phyloP scores from a whole-genome alignment of 2,329 filamentous ascomycete species.

The Neocatenulostroma microsporum region DNA sequence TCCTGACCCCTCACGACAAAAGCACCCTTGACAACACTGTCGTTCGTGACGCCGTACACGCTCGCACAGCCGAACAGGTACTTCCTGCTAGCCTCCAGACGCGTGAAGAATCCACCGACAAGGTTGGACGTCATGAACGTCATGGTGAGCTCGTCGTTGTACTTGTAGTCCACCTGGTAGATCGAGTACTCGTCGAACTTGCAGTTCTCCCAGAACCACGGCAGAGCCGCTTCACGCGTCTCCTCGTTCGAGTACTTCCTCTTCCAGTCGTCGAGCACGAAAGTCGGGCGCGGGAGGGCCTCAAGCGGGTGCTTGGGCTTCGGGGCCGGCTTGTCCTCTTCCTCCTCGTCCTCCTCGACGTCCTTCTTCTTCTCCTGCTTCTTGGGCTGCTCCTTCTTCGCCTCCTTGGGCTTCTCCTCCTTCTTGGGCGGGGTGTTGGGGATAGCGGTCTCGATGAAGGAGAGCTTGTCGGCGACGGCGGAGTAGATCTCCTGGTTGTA shows the following conservation, averaged over 20 bases:
- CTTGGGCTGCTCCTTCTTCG: slow-evolving; percentile 52
- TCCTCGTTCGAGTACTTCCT: slow-evolving; percentile 97
- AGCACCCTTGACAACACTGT: slow-evolving; percentile 85
- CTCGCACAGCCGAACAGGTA: slow-evolving; percentile 87
- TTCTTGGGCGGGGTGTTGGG: slow-evolving; percentile 69
- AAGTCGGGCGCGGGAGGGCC: slow-evolving; percentile 66
- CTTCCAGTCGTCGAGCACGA: slow-evolving; percentile 96
- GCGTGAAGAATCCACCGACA: slow-evolving; percentile 93
- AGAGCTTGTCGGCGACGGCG: slow-evolving; percentile 64
- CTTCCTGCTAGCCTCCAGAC: slow-evolving; percentile 96
- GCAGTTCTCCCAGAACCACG: slow-evolving; percentile 97
- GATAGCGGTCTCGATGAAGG: slow-evolving; percentile 72
- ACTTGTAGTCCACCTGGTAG: slow-evolving; percentile 95
- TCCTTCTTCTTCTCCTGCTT: slow-evolving; percentile 56
- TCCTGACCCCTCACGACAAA: slow-evolving; percentile 95
- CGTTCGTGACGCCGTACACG: slow-evolving; percentile 82
- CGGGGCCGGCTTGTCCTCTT: slow-evolving; percentile 56
- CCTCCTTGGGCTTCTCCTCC: slow-evolving; percentile 45
- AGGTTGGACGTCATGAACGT: slow-evolving; percentile 99
- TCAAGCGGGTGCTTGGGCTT: slow-evolving; percentile 98
- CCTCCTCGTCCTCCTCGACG: slow-evolving; percentile 51
- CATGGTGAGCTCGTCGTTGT: slow-evolving; percentile 94
- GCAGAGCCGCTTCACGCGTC: slow-evolving; percentile 69
- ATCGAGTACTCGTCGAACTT: slow-evolving; percentile 93
- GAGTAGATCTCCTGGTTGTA: slow-evolving; percentile 88